Base-by-base conservation (phyloP, 805 yeast species). In the Zygoascus biomembranicola region DNA sequence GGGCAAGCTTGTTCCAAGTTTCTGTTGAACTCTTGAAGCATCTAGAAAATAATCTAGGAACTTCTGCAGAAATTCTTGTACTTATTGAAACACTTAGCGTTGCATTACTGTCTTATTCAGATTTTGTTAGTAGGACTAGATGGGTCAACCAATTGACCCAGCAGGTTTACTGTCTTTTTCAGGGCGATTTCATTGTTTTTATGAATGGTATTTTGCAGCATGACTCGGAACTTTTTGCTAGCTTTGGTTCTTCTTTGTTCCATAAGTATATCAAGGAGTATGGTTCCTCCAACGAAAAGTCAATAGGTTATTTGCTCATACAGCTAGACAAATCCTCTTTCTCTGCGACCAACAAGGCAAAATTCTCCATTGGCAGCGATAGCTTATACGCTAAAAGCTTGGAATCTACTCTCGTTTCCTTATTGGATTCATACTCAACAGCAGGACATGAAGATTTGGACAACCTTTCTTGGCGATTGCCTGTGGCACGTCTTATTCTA, bases 1-100 rank as follows among this genome's bases (percentile, higher is more conserved):
- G 74, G 73, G 48, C 47, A 8, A 54, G 55, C 8, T n/a, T 59
- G n/a, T 58, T 32, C 43, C 47, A 44, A 26, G 3, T 14, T 9
- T n/a, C 32, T 3, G 20, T n/a, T 26, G 10, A 5, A 11, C 13
- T 16, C 5, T n/a, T 26, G 47, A 11, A 14, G 18, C 5, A 42
- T 13, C 20, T n/a, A 4, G 32, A 8, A n/a, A n/a, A 23, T 10
- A n/a, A 23, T 23, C 6, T 23, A 23, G 28, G 6, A 23, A 23
- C 6, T 23, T 5, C 32, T 44, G 18, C 5, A 4, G 20, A 23
- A 11, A 44, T 23, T 23, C 31, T 23, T 16, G 10, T 28, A 2
- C 49, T 56, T 9, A 32, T 50, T 5, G 16, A 53, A 9, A 20
- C 52, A 13, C 49, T 55, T 11, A n/a, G 55, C 1, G 20, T 50